Evolutionary conservation across 306 rosid genomes (phyloP), one percentile per base, ranked within the genome.

Genomic region (Trifolium pratense): DNA sequence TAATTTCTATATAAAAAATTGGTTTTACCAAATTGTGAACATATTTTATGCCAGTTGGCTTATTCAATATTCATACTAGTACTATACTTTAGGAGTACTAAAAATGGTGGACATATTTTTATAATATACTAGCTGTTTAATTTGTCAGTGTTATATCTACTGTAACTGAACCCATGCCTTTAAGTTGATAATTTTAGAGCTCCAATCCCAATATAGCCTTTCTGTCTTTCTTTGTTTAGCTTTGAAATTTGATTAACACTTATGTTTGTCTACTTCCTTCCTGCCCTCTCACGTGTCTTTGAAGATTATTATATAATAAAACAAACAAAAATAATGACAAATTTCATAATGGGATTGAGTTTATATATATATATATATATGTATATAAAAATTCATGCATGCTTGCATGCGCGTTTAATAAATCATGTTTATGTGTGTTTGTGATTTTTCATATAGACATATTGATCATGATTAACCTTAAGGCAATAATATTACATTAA

Each of bases 331-430:
- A 88, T 88, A 81, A 17, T 63, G 29, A 86, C 85, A 66, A 66
- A 51, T 80, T 81, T 88, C 84, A 65, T 73, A 77, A 72, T 77
- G 73, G 82, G 87, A 61, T 81, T 73, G 49, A 84, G 74, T 71
- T 42, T 36, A 7, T 59, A 40, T 68, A 25, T 79, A 40, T 78
- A 73, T 63, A 77, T n/a, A n/a, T n/a, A n/a, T n/a, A 40, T 68
- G 32, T 79, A 40, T 78, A 73, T 63, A 77, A 46, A 74, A 18
- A 74, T 73, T 75, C 84, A 48, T 78, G 66, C 88, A 87, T 85
- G 89, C 97, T 73, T 85, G 96, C 97, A 88, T 87, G 97, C 96
- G 96, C 82, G 83, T 84, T 87, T 73, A 45, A 36, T 36, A 79
- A 76, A 79, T 73, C 90, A 89, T 89, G 87, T 79, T 82, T 91